phyloP scores from a whole-genome alignment of 139 green algal species.

The Volvox africanus region DNA sequence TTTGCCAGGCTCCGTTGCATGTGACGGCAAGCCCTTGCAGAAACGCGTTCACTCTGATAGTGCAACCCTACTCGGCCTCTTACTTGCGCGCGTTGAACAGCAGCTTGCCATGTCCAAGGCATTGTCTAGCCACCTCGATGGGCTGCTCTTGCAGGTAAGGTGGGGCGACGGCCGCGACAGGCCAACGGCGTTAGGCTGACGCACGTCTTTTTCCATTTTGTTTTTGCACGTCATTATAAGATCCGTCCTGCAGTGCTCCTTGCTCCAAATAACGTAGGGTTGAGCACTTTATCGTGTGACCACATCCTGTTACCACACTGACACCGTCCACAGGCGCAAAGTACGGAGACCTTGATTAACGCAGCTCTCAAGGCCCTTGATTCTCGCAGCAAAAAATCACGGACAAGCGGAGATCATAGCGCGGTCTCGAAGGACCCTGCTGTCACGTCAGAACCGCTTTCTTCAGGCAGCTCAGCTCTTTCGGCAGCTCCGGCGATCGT shows the following conservation, averaged over 20 bases:
- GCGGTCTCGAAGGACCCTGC: no score
- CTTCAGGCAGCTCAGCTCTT: neutral
- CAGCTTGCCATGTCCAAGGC: neutral
- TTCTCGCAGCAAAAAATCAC: neutral
- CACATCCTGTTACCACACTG: no score
- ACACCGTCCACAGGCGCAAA: neutral
- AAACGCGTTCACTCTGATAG: neutral
- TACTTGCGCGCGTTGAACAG: neutral
- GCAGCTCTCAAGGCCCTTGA: neutral
- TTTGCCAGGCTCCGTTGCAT: no score
- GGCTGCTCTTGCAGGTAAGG: neutral
- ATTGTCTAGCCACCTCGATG: neutral
- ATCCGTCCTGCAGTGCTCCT: neutral
- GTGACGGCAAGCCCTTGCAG: no score
- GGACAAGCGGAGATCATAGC: neutral
- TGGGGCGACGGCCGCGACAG: neutral
- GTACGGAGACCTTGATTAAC: neutral
- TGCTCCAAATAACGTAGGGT: neutral
- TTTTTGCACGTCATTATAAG: neutral
- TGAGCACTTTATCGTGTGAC: neutral
- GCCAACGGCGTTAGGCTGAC: no score
- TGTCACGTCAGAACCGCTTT: neutral
- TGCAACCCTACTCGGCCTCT: neutral
- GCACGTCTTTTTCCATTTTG: neutral
- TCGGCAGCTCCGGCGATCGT: no score